Evolutionary conservation across 139 green algal genomes (phyloP).

Genomic region (Desmodesmus armatus): DNA sequence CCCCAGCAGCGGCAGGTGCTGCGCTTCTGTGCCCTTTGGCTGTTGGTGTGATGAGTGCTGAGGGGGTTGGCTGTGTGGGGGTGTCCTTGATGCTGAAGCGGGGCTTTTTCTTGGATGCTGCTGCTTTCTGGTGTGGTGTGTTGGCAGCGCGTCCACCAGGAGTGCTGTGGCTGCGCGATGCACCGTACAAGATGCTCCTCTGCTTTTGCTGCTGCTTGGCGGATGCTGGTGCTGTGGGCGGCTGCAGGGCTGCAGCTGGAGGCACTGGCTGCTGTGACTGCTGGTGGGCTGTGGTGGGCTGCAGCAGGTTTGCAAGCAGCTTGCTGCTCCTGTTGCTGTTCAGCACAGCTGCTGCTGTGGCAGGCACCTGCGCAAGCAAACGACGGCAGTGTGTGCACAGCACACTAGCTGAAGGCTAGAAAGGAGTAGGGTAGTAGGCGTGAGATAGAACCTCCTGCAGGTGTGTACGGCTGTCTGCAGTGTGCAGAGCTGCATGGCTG

Average conservation of each 20-base stretch:
- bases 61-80: neutral
- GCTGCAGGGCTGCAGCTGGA: neutral
- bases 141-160: neutral
- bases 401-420: too few relatives aligned
- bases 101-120: slow-evolving; percentile 29
- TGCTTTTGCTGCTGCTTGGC: neutral
- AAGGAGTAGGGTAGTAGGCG: too few relatives aligned
- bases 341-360: neutral
- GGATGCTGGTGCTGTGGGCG: slow-evolving; percentile 4
- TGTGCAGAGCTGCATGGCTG: too few relatives aligned
- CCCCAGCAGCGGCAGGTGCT: neutral
- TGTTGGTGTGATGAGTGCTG: neutral
- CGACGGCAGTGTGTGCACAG: too few relatives aligned
- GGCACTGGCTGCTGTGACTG: slow-evolving; percentile 9
- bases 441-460: too few relatives aligned
- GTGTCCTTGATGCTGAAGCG: slow-evolving; percentile 32
- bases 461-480: too few relatives aligned
- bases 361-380: neutral
- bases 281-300: neutral
- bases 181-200: neutral
- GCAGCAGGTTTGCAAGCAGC: neutral
- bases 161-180: slow-evolving; percentile 14
- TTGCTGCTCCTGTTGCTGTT: slow-evolving; percentile 3
- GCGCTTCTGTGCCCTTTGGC: neutral
- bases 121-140: slow-evolving; percentile 19